These are phyloP conservation scores for Gossypium raimondii DNA, from an alignment of 345 rosid species.

Conservation along the genomic window DNA sequence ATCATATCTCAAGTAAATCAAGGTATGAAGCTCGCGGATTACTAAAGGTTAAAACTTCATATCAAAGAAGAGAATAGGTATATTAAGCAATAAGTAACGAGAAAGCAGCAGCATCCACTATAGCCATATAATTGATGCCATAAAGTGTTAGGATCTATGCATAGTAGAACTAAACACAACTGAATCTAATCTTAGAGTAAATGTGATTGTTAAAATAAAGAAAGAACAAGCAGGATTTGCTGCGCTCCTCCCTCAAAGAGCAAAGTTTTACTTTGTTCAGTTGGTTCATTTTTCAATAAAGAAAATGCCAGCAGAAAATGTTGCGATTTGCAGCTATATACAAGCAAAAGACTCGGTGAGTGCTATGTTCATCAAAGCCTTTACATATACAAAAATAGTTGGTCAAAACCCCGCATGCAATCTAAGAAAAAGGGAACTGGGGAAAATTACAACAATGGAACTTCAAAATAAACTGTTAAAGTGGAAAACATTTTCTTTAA, in stretches of 20 bases:
- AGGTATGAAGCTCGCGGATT: background rate
- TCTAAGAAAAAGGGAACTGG: background rate
- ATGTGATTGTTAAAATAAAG: background rate
- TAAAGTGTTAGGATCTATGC: background rate
- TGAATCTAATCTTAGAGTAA: background rate
- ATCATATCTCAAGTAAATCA: background rate
- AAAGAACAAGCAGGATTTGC: background rate
- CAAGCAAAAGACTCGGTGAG: background rate
- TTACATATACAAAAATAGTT: background rate
- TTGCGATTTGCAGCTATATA: background rate
- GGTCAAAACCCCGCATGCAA: conserved; percentile 12
- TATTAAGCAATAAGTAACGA: background rate
- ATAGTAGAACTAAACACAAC: background rate
- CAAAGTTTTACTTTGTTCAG: background rate
- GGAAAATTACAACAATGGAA: background rate
- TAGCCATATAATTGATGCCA: background rate
- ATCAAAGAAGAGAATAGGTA: background rate
- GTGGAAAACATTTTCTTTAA: background rate
- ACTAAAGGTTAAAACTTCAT: background rate
- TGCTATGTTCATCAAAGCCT: background rate
- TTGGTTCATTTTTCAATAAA: background rate
- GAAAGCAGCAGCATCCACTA: background rate
- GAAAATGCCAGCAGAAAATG: background rate
- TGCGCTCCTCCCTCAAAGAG: background rate
- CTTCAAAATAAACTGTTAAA: background rate